A percentile compares a stretch with the other conserved stretches of the same genome.
phyloP scores from a whole-genome alignment of 2,329 filamentous ascomycete species.

The Penicillium sclerotiorum region DNA sequence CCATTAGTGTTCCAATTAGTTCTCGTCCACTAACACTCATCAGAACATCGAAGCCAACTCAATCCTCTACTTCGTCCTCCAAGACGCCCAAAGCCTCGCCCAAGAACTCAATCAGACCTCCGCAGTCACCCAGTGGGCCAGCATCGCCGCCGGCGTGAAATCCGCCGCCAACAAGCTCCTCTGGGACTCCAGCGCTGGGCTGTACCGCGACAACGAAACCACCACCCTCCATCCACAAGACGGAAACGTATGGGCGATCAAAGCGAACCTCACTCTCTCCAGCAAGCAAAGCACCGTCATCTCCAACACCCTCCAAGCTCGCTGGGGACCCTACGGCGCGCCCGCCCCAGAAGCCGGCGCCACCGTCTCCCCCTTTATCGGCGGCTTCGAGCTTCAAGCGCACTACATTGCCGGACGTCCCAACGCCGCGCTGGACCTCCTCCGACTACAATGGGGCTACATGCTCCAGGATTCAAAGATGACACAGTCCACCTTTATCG shows the following conservation, averaged over 20 bases:
- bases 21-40: background rate
- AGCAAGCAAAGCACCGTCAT: conserved; percentile 30
- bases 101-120: conserved; percentile 22
- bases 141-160: conserved; percentile 24
- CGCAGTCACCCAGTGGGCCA: conserved; percentile 19
- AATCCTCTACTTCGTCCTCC: conserved; percentile 45
- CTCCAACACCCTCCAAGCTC: conserved; percentile 40
- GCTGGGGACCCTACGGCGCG: conserved; percentile 52
- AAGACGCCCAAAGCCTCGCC: conserved; percentile 27
- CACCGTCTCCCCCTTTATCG: conserved; percentile 48
- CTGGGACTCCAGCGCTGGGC: conserved; percentile 26
- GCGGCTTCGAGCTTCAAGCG: conserved; percentile 47
- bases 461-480: conserved; percentile 59
- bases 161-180: conserved; percentile 29
- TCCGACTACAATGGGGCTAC: conserved; percentile 55
- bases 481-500: conserved; percentile 57
- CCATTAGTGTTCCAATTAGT: no score
- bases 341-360: conserved; percentile 46
- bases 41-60: conserved; percentile 43
- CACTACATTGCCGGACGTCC: conserved; percentile 45
- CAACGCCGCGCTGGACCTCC: conserved; percentile 46
- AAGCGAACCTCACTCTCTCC: conserved; percentile 34
- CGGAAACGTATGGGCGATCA: conserved; percentile 43
- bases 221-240: conserved; percentile 35
- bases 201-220: conserved; percentile 35